phyloP scores from a whole-genome alignment of 345 rosid species.

The Firmiana major region DNA sequence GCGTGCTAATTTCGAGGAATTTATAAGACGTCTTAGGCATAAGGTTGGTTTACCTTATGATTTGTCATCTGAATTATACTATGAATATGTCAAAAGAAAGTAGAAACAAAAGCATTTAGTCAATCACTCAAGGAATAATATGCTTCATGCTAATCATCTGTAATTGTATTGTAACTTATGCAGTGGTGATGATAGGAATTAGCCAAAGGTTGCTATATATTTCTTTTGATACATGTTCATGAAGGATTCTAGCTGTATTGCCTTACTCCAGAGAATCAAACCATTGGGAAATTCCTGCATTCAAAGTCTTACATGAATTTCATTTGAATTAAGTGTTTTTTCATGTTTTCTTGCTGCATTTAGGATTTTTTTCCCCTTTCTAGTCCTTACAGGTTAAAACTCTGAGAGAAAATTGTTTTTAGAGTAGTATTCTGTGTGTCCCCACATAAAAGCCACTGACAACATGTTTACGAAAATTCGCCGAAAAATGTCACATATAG shows the following conservation, averaged over 20 bases:
- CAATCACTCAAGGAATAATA: neutral
- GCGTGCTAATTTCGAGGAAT: conserved; percentile 87
- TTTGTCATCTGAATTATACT: neutral
- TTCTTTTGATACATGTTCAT: neutral
- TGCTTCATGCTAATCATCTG: neutral
- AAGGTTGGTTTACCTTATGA: conserved; percentile 47
- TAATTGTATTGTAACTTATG: neutral
- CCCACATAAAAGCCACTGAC: neutral
- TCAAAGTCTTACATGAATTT: neutral
- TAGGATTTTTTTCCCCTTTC: neutral
- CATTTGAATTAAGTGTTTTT: neutral
- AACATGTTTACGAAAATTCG: neutral
- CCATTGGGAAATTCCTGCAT: neutral
- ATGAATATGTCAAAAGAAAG: neutral
- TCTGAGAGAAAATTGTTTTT: neutral
- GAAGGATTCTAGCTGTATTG: neutral
- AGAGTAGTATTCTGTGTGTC: neutral
- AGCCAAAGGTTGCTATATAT: neutral
- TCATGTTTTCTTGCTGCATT: neutral
- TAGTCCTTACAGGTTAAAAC: neutral
- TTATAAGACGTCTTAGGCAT: conserved; percentile 64
- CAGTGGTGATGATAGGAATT: neutral
- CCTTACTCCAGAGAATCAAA: neutral
- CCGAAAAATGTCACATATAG: neutral
- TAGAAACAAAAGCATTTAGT: neutral